Percentiles rank a stretch among this genome's conserved stretches.
Conservation (phyloP, 2,329 filamentous ascomycete genomes). For the Blastomyces silverae region DNA sequence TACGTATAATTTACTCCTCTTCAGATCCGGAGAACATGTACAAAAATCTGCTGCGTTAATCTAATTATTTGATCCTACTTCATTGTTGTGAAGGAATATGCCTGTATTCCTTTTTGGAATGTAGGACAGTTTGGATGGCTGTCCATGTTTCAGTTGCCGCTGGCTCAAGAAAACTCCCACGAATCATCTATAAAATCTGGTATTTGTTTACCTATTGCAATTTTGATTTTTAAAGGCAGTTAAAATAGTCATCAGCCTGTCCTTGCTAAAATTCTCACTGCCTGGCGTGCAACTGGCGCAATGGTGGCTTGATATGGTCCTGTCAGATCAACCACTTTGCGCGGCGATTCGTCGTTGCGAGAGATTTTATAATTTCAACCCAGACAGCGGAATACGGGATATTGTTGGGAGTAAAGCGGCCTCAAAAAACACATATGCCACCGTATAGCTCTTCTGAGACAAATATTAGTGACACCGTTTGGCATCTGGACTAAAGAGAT, state of each 20-base stretch:
- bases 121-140: too few species aligned
- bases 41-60: neutral
- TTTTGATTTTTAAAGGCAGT: neutral
- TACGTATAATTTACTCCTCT: neutral
- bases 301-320: neutral
- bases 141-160: conserved; percentile 1
- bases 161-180: neutral
- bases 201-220: neutral
- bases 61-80: neutral
- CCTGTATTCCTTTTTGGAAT: neutral
- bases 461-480: too few species aligned
- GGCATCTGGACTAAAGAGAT: too few species aligned
- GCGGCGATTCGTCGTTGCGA: neutral
- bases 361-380: too few species aligned
- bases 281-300: neutral
- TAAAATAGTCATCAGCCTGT: neutral
- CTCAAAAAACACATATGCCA: too few species aligned
- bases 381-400: too few species aligned
- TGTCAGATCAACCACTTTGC: neutral
- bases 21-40: neutral
- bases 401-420: too few species aligned
- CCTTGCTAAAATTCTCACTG: neutral
- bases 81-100: neutral
- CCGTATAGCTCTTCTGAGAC: too few species aligned
- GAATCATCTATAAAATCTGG: neutral